A percentile compares a stretch with the other conserved stretches of the same genome.
phyloP scores from a whole-genome alignment of 768 basidiomycete genomes.

The Tulasnella sp. region DNA sequence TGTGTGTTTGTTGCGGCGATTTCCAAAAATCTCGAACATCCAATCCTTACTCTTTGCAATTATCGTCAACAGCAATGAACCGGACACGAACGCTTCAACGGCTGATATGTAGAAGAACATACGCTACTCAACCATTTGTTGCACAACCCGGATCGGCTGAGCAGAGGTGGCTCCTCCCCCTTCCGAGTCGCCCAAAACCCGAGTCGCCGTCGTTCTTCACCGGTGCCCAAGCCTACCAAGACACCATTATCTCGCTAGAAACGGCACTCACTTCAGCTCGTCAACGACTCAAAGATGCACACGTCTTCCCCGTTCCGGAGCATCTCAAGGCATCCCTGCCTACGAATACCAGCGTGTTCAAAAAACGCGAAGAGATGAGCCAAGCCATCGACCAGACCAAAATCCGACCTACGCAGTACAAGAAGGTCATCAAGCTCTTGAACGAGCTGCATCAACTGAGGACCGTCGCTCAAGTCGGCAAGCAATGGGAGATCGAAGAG shows the following conservation, averaged over 20 bases:
- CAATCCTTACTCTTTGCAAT: neutral
- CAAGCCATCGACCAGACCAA: slow-evolving; percentile 48
- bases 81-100: slow-evolving; percentile 14
- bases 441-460: slow-evolving; percentile 62
- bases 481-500: slow-evolving; percentile 47
- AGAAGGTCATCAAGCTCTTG: slow-evolving; percentile 57
- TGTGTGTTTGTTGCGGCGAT: neutral
- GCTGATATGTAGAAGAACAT: slow-evolving; percentile 7
- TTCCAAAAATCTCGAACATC: neutral
- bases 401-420: slow-evolving; percentile 68
- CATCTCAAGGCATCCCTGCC: slow-evolving; percentile 47
- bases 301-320: slow-evolving; percentile 72
- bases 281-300: slow-evolving; percentile 55
- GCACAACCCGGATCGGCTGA: neutral
- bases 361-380: slow-evolving; percentile 57
- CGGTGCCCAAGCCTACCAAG: slow-evolving; percentile 67
- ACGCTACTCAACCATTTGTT: slow-evolving; percentile 3
- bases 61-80: neutral
- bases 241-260: slow-evolving; percentile 65
- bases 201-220: slow-evolving; percentile 81
- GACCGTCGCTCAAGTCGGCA: slow-evolving; percentile 55
- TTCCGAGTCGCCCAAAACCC: slow-evolving; percentile 41
- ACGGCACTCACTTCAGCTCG: slow-evolving; percentile 56
- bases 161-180: slow-evolving; percentile 8
- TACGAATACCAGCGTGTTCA: slow-evolving; percentile 64